Evolutionary conservation across 768 basidiomycete genomes (phyloP), one percentile per base, ranked within the genome.

Genomic region (Candolleomyces aberdarensis): DNA sequence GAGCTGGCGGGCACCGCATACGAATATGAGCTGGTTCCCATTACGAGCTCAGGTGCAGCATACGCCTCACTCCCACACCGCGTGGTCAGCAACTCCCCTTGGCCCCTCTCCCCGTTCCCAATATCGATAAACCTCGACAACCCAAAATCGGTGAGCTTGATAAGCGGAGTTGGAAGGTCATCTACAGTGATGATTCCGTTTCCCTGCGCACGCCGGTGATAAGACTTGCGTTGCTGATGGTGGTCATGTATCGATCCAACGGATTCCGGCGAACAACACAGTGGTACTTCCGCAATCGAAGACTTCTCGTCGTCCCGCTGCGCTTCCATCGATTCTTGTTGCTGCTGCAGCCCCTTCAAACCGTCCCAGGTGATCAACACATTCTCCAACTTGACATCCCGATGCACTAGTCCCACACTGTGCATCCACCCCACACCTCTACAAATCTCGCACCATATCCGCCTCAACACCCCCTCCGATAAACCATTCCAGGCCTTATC

Each of bases 311-410:
- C 26, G 26, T 26, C 26, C 26, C 26, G 26, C 26, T 26, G 26
- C 32, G 15, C 51, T 13, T 52, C 51, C 2, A 26, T 15, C 14
- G 22, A 11, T 10, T 26, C 17, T 8, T 13, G 22, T 19, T 26
- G 22, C 8, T 29, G 22, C 51, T 52, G 20, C 3, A 52, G 1
- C 51, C 51, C 31, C 22, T 19, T 26, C 14, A 60, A 10, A 17
- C 53, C 59, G 4, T 60, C 59, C 59, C 59, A 57, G 50, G 58
- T 54, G 32, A 58, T n/a, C 7, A 5, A 75, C 84, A 51, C 60
- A 87, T 86, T 88, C 72, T 89, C 87, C n/a, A 89, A 85, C 75
- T 96, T 96, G 75, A 96, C 86, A 73, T 96, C 94, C 3, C 94
- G 82, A 72, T 96, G 94, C 1, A 96, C 93, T 44, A 95, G 80